Evolutionary conservation across 345 rosid genomes (phyloP).

Genomic region (Murraya paniculata): DNA sequence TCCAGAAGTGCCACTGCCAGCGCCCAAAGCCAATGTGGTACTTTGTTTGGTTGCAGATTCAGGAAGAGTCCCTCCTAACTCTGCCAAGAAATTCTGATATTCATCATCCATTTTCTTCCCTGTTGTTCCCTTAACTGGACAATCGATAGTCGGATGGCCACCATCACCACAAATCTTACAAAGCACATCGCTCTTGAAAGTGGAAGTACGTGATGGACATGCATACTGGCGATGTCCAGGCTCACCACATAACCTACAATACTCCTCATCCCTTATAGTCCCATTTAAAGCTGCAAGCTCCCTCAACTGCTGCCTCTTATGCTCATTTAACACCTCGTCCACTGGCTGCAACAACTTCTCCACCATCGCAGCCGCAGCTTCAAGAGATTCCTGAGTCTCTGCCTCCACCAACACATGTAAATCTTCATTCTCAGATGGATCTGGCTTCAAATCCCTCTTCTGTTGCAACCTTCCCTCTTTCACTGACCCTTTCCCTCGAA

Average conservation of each 20-base stretch:
- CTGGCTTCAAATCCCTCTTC: slow-evolving; percentile 91
- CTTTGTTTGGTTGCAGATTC: slow-evolving; percentile 80
- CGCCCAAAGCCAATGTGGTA: slow-evolving; percentile 58
- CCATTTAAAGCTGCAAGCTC: slow-evolving; percentile 98
- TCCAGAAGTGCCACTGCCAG: slow-evolving; percentile 62
- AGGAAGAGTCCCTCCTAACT: slow-evolving; percentile 86
- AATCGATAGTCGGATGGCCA: slow-evolving; percentile 98
- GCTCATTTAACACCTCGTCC: slow-evolving; percentile 95
- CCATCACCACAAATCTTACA: slow-evolving; percentile 99
- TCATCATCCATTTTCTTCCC: slow-evolving; percentile 99
- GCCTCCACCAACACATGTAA: slow-evolving; percentile 98
- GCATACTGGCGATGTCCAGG: slow-evolving; percentile 91
- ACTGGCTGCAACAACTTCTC: slow-evolving; percentile 97
- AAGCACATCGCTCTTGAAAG: slow-evolving; percentile 96
- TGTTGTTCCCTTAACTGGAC: slow-evolving; percentile 87
- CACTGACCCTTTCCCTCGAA: slow-evolving; percentile 92
- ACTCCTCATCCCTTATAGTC: slow-evolving; percentile 97
- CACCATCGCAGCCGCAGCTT: slow-evolving; percentile 96
- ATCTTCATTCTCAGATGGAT: slow-evolving; percentile 92
- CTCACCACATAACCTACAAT: slow-evolving; percentile 90
- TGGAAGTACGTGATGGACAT: slow-evolving; percentile 81
- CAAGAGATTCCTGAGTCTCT: slow-evolving; percentile 83
- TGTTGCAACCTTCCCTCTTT: slow-evolving; percentile 94
- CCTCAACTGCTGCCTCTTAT: slow-evolving; percentile 96
- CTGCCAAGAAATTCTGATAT: slow-evolving; percentile 94